Evolutionary conservation across 2,329 filamentous ascomycete genomes (phyloP), one percentile per base, ranked within the genome.

Genomic region (Trichoderma semiorbis): DNA sequence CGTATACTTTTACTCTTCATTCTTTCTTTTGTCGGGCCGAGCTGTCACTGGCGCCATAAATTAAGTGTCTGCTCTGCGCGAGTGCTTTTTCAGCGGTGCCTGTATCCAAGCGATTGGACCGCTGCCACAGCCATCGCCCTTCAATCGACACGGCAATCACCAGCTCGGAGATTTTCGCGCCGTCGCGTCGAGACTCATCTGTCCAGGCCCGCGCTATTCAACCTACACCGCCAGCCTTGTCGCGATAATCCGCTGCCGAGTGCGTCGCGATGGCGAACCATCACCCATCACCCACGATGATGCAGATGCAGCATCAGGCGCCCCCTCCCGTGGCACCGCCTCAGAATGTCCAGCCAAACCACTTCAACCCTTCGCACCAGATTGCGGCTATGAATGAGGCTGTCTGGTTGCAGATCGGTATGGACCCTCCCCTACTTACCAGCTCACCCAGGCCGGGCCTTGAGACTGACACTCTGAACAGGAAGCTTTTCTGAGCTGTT

Each of bases 391-490:
- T 95, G 78, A 98, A 97, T 78, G 95, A 98, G 83, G 87, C 88
- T 63, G 91, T 97, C 70, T 98, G 95, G 95, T 88, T 97, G 79
- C 93, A 96, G 80, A 92, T 98, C 76, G 95, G 94, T 97, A 91
- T 74, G 90, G 6, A 21, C n/a, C n/a, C 43, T 28, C 8, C 55
- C 55, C 16, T n/a, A 8, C 30, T 70, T 64, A 67, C 61, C 12
- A 39, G 28, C 18, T 47, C 53, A 7, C 64, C 11, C 7, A 32
- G 18, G 24, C 57, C 18, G n/a, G 28, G 5, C 57, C 34, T 28
- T 24, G 24, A 5, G 26, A 50, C 32, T 74, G 76, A 74, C 53
- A 47, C 26, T 62, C n/a, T 7, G 70, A 66, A 69, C 73, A 97
- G 95, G 95, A 47, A 93, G 90, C 77, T 88, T 97, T 74, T 93